Base-by-base conservation (phyloP, 352 stramenopile genomes). In the Phytophthora brassicae region DNA sequence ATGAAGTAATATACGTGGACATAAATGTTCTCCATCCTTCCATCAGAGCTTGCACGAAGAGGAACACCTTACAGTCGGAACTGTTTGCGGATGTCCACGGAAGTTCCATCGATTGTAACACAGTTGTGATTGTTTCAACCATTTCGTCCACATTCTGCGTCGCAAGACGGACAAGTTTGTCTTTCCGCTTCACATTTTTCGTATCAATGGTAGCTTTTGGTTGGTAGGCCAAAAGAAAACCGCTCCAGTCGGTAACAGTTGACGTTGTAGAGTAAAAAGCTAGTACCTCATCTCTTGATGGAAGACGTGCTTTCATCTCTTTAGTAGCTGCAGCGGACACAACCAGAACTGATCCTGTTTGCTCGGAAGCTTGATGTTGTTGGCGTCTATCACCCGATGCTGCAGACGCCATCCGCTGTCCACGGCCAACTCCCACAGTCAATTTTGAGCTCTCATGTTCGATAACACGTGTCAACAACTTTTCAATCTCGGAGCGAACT, bases 291-390 rank as follows among this genome's bases (percentile, higher is more conserved):
- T 46, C 24, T 46, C 60, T 66, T 8, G 59, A 59, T 12, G 75
- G 77, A 2, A 89, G 51, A 4, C 75, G 70, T 14, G 75, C 73
- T 22, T 75, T 83, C 52, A 84, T 52, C 47, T 89, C 81, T 46
- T 77, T 86, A 1, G 81, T 90, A 0, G 79, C 81, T 19, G 72
- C 63, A 36, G 72, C 67, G n/a, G 81, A 90, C 20, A 88, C 42
- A 60, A 56, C 28, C 19, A 49, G 20, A 63, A 61, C 24, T 38
- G 62, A 49, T 55, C 49, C 28, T 38, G 31, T 31, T 50, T 62
- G 48, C 7, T 52, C 47, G 12, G 19, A 41, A 11, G 19, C 24
- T 46, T 50, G 43, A n/a, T 64, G 54, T 24, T 56, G 26, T 35
- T 60, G 47, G 35, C 33, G 44, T 44, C 48, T 57, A 8, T 60